Conservation (phyloP, 106 monocot genomes). For the Amphibolis antarctica region DNA sequence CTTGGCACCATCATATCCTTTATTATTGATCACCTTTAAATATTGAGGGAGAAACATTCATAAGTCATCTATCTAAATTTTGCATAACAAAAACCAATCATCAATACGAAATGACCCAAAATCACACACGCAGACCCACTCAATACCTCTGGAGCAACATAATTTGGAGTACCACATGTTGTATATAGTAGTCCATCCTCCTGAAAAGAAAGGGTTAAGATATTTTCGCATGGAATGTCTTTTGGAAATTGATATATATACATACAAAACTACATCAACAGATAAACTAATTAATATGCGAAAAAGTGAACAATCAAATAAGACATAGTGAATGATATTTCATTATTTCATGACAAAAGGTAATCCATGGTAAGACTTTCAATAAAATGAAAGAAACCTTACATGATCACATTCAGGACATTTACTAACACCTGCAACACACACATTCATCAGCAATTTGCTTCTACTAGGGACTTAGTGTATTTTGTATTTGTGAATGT, state of each 20-base stretch:
- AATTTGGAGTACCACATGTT: constrained; percentile 94
- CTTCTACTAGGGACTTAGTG: too few relatives aligned
- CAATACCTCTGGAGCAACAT: constrained; percentile 69
- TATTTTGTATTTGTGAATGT: too few relatives aligned
- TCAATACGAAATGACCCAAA: neutral
- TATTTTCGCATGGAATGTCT: neutral
- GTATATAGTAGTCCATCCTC: constrained; percentile 88
- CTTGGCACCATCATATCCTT: constrained; percentile 91
- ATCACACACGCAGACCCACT: neutral
- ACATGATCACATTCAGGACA: too few relatives aligned
- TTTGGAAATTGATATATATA: neutral
- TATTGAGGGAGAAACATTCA: neutral
- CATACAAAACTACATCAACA: too few relatives aligned
- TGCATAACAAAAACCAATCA: neutral
- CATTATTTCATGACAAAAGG: too few relatives aligned
- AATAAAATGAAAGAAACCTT: too few relatives aligned
- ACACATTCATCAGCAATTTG: too few relatives aligned
- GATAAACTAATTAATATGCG: too few relatives aligned
- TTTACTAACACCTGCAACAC: too few relatives aligned
- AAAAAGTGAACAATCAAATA: too few relatives aligned
- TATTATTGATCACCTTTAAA: constrained; percentile 63
- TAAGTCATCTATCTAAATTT: neutral
- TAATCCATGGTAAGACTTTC: too few relatives aligned
- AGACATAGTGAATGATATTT: too few relatives aligned
- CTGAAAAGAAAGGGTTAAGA: constrained; percentile 26